A percentile compares a stretch with the other conserved stretches of the same genome.
Conservation (phyloP, 106 monocot genomes). For the Dendrobium catenatum region DNA sequence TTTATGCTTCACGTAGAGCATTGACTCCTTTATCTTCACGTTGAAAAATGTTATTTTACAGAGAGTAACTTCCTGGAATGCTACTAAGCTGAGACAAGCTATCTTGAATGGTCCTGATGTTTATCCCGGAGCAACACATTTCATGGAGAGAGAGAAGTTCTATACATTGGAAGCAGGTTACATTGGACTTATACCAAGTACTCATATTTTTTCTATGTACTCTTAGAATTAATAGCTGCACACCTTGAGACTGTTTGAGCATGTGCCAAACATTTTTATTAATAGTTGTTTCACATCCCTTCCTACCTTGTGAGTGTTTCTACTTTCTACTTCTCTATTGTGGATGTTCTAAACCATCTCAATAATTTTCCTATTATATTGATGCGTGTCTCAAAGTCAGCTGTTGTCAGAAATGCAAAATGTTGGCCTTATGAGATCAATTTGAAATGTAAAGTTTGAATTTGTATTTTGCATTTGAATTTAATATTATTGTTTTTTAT, state of each 20-base stretch:
- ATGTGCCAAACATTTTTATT: not conserved
- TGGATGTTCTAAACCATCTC: not conserved
- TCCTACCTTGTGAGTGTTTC: not conserved
- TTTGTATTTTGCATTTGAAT: too few species aligned
- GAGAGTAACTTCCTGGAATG: constrained; percentile 97
- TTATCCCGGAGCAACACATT: constrained; percentile 91
- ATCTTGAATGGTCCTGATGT: constrained; percentile 68
- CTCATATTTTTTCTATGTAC: not conserved
- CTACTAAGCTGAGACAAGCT: constrained; percentile 47
- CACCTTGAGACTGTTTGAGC: not conserved
- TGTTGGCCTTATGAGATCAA: not conserved
- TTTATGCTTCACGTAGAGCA: not conserved
- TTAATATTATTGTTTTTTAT: too few species aligned
- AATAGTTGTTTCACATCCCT: not conserved
- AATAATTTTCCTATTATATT: not conserved
- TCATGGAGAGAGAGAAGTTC: constrained; percentile 51
- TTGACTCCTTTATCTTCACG: not conserved
- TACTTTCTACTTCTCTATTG: not conserved
- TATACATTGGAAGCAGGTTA: constrained; percentile 30
- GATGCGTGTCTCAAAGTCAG: not conserved
- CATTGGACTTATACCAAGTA: not conserved
- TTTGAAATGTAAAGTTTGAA: too few species aligned
- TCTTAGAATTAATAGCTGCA: not conserved
- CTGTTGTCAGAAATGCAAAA: not conserved
- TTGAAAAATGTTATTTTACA: constrained; percentile 27